Conservation (phyloP, 495 filamentous ascomycete species). For the Venustampulla echinocandica region DNA sequence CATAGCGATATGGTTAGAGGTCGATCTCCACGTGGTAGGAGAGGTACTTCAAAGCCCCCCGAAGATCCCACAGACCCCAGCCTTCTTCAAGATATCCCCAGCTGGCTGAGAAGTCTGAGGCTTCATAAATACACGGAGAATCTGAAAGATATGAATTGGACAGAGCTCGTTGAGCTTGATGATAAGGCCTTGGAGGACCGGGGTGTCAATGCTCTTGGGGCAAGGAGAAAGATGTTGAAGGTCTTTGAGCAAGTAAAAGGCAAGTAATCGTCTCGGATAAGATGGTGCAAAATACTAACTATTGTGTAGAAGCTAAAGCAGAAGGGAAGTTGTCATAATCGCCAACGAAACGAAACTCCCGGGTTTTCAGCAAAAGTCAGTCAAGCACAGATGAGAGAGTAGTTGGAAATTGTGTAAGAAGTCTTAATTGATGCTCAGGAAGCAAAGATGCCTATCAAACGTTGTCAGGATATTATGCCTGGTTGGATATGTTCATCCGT, state of each 20-base stretch:
- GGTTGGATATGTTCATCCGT: constrained; percentile 7
- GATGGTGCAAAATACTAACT: constrained; percentile 21
- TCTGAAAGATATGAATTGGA: constrained; percentile 94
- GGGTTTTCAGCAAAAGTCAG: background rate
- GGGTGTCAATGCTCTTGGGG: constrained; percentile 91
- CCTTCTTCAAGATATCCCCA: constrained; percentile 89
- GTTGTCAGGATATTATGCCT: background rate
- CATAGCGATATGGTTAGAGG: constrained; percentile 85
- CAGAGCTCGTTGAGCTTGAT: constrained; percentile 82
- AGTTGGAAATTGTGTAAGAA: background rate
- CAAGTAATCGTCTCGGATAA: constrained; percentile 21
- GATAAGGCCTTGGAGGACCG: constrained; percentile 89
- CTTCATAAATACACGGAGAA: constrained; percentile 99
- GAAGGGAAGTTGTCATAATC: constrained; percentile 49
- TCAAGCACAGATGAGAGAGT: too few relatives aligned
- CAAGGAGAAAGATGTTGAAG: constrained; percentile 96
- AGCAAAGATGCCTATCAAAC: background rate
- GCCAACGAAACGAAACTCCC: background rate
- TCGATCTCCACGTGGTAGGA: constrained; percentile 81
- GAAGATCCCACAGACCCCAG: constrained; percentile 92
- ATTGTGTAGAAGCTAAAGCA: constrained; percentile 42
- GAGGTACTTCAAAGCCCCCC: constrained; percentile 93
- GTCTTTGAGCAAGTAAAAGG: constrained; percentile 93
- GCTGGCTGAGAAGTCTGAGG: constrained; percentile 88
- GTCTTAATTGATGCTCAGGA: background rate